Conservation (phyloP, 352 stramenopile species). For the Globisporangium emineosum region DNA sequence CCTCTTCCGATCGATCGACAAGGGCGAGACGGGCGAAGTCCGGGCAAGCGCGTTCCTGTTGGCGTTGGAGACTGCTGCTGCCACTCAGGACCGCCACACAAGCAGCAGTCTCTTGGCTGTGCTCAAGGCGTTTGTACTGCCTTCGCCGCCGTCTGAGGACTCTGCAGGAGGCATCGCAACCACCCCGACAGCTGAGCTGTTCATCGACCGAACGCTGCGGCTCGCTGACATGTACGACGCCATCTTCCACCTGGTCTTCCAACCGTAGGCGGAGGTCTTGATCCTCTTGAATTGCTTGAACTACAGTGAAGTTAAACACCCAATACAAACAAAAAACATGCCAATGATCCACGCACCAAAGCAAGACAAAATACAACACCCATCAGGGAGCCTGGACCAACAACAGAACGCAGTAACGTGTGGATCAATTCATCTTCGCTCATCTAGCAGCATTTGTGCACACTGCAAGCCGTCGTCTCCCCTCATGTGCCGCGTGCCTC, state of each 20-base stretch:
- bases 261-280: neutral
- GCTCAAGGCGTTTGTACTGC: slow-evolving; percentile 8
- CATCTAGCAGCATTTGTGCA: neutral
- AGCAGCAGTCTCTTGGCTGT: neutral
- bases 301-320: neutral
- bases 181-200: neutral
- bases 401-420: neutral
- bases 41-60: slow-evolving; percentile 9
- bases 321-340: too few relatives aligned
- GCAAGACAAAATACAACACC: too few relatives aligned
- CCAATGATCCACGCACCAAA: too few relatives aligned
- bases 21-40: slow-evolving; percentile 13
- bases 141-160: neutral
- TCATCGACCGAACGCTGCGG: slow-evolving; percentile 8
- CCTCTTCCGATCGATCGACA: slow-evolving; percentile 14
- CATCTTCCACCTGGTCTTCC: slow-evolving; percentile 14
- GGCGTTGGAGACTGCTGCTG: slow-evolving; percentile 7
- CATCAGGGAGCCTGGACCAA: neutral
- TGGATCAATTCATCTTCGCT: slow-evolving; percentile 1
- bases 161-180: neutral
- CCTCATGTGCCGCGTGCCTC: too few relatives aligned
- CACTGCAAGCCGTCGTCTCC: too few relatives aligned
- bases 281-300: neutral
- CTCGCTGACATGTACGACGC: slow-evolving; percentile 6
- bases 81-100: neutral